A percentile compares a stretch with the other conserved stretches of the same genome.
These are phyloP conservation scores for Wallacemonas sp. DNA, from an alignment of 208 protist species.

Conservation along the genomic window DNA sequence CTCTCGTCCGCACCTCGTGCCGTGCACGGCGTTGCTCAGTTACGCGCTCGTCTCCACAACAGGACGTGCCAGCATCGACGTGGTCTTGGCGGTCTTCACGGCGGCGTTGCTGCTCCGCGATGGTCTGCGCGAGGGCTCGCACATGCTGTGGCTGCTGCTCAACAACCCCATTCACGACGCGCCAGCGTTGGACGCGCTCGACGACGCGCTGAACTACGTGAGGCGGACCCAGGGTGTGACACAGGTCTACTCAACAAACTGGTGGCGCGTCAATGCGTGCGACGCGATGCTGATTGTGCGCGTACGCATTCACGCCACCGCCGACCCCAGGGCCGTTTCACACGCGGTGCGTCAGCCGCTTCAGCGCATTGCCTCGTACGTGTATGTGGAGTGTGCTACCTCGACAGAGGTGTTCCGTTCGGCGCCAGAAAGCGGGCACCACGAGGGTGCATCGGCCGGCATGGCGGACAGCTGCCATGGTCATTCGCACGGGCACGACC, in stretches of 20 bases:
- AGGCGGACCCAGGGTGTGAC: constrained; percentile 53
- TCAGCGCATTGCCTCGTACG: constrained; percentile 37
- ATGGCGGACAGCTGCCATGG: constrained; percentile 22
- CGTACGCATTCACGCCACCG: constrained; percentile 42
- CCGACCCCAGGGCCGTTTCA: constrained; percentile 40
- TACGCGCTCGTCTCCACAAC: constrained; percentile 13
- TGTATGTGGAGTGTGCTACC: constrained; percentile 66
- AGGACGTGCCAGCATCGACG: constrained; percentile 18
- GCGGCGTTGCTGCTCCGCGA: constrained; percentile 33
- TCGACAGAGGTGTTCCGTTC: constrained; percentile 10
- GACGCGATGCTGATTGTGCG: constrained; percentile 61
- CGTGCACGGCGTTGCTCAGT: neutral
- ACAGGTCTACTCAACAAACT: constrained; percentile 48
- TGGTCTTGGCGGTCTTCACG: constrained; percentile 28
- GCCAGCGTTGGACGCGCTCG: constrained; percentile 23
- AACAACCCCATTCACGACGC: constrained; percentile 58
- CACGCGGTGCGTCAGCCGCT: constrained; percentile 34
- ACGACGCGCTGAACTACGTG: constrained; percentile 46
- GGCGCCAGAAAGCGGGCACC: neutral
- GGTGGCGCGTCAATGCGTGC: constrained; percentile 45
- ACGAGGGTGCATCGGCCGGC: too few relatives aligned
- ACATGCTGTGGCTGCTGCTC: constrained; percentile 58
- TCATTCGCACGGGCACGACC: constrained; percentile 19
- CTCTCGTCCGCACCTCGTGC: neutral
- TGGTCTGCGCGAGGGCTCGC: constrained; percentile 20